Base-by-base conservation (phyloP, 1,139 yeast species). In the Pneumocystis canis region DNA sequence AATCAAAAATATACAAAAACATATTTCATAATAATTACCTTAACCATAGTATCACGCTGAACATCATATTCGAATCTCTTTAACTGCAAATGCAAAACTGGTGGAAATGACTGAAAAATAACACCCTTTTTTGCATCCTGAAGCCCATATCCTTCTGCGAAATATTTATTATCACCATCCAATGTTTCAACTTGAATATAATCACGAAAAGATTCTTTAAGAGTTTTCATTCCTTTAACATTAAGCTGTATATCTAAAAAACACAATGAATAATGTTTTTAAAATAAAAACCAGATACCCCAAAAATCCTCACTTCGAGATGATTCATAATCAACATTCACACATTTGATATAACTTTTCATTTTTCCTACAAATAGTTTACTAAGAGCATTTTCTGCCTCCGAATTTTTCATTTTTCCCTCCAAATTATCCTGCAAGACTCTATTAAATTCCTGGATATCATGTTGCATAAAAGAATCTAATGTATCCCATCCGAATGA, bases 81-180 rank as follows among this genome's bases (percentile, higher is more conserved):
- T 69, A 92, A 79, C 74, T 92, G 99, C 65, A 92, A 77, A 73
- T 94, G 97, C 65, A 92, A 77, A 6, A 92, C 96, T 0, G 95
- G 90, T 2, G 99, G 99, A 72, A 92, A 87, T 6, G 84, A 81
- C 71, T 87, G 85, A 72, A 92, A 92, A 0, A 89, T 89, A 7
- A 92, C 98, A 68, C 98, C 98, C 74, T 92, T 92, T 70, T 87
- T 87, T 16, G 98, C 98, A 74, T 89, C 97, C 75, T 92, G 99
- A 64, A 89, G 80, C 0, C 98, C 98, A 71, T 76, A 84, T 60
- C 87, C 96, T 58, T 90, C 90, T 0, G 98, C 97, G 67, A 87
- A 92, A 73, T 92, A 92, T 74, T 89, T 94, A 73, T 92, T 92
- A 71, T 94, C 98, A 37, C 97, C 99, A 67, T 87, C 87, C 71